phyloP scores from a whole-genome alignment of 768 basidiomycete genomes.

The Solioccasus polychromus region DNA sequence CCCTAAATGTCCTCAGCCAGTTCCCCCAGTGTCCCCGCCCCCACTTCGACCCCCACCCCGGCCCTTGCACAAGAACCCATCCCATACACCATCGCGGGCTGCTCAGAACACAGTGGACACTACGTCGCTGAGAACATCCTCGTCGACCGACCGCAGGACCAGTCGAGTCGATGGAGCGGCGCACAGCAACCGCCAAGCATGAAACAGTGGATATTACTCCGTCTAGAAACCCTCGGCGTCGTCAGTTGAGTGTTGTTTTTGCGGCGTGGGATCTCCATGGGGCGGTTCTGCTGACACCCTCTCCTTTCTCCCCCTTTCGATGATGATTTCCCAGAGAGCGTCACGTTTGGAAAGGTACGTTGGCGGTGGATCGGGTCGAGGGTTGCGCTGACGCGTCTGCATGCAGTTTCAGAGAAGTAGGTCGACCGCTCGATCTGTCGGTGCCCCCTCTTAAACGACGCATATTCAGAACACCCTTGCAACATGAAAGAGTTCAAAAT shows the following conservation, averaged over 20 bases:
- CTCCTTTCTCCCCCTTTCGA: not conserved
- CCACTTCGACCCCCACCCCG: slow-evolving; percentile 7
- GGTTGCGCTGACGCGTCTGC: not conserved
- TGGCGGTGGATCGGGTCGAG: not conserved
- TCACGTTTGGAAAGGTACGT: slow-evolving; percentile 79
- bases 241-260: slow-evolving; percentile 55
- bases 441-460: slow-evolving; percentile 3
- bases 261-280: too few species aligned
- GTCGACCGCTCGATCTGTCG: not conserved
- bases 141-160: slow-evolving; percentile 59
- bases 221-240: slow-evolving; percentile 55
- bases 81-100: slow-evolving; percentile 54
- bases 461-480: slow-evolving; percentile 67
- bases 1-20: slow-evolving; percentile 9
- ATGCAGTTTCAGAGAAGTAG: slow-evolving; percentile 28
- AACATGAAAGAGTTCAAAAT: slow-evolving; percentile 84
- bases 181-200: slow-evolving; percentile 52
- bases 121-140: slow-evolving; percentile 71
- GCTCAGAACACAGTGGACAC: slow-evolving; percentile 68
- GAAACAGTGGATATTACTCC: slow-evolving; percentile 71
- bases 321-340: slow-evolving; percentile 45
- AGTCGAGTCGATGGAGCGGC: slow-evolving; percentile 74
- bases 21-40: slow-evolving; percentile 2
- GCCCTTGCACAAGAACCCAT: too few species aligned
- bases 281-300: too few species aligned